These are phyloP conservation scores for Penicillium crystallinum DNA, from an alignment of 495 filamentous ascomycete genomes.

Conservation along the genomic window DNA sequence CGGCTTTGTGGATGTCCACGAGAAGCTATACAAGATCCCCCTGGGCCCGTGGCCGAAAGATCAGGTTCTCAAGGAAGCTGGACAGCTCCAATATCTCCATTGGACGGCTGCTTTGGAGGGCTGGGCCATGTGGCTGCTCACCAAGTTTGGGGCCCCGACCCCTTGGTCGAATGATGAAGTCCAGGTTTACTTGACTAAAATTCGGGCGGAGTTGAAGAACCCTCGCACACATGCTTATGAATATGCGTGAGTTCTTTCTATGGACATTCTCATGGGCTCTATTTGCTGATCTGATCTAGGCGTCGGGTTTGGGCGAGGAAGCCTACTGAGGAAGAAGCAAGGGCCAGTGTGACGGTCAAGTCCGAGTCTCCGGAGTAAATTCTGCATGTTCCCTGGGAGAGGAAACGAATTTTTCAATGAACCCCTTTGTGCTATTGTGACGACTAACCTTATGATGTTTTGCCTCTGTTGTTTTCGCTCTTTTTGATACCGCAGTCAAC, in stretches of 20 bases:
- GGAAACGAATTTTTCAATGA: background rate
- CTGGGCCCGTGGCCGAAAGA: slow-evolving; percentile 62
- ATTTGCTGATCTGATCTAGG: background rate
- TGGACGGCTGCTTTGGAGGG: slow-evolving; percentile 35
- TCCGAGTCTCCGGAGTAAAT: background rate
- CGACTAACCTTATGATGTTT: no score
- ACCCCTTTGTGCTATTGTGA: background rate
- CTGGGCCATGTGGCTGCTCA: slow-evolving; percentile 16
- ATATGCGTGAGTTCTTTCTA: slow-evolving; percentile 1
- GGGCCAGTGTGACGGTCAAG: background rate
- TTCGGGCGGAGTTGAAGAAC: slow-evolving; percentile 12
- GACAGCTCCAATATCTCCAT: slow-evolving; percentile 55
- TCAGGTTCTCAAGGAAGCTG: slow-evolving; percentile 56
- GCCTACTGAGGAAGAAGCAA: slow-evolving; percentile 6
- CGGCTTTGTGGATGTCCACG: slow-evolving; percentile 28
- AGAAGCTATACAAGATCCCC: slow-evolving; percentile 52
- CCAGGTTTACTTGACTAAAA: slow-evolving; percentile 7
- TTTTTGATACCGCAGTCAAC: no score
- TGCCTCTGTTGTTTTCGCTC: no score
- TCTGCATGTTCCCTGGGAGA: background rate
- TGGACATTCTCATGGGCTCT: background rate
- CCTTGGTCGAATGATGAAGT: slow-evolving; percentile 16
- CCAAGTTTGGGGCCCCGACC: slow-evolving; percentile 4
- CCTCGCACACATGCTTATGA: slow-evolving; percentile 10
- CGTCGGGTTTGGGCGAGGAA: slow-evolving; percentile 17